Evolutionary conservation across 2,329 filamentous ascomycete genomes (phyloP), one percentile per base, ranked within the genome.

Genomic region (Emmonsiellopsis sp.): DNA sequence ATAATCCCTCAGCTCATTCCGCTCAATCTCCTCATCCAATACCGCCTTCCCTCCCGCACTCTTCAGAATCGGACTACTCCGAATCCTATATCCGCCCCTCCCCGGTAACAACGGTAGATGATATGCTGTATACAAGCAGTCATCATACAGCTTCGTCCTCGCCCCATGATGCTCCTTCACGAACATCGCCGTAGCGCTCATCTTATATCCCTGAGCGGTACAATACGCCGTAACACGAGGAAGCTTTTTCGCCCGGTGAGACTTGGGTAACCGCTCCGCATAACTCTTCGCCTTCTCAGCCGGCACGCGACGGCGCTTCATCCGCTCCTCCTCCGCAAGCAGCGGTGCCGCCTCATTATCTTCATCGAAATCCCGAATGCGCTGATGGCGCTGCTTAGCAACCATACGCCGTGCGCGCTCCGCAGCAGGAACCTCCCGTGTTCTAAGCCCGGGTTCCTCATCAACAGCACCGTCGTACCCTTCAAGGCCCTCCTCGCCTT

Each of bases 101-200:
- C 92, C 93, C 2, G 89, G 86, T 52, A 97, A 76, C 13, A 98
- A 74, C 5, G 93, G 93, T 32, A 96, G 75, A 66, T 96, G 91
- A 69, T 98, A 98, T 47, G 95, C 92, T 30, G 86, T 89, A 67
- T 98, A 98, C 26, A 98, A 76, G 66, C 93, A 98, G 70, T 98
- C 93, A 69, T 98, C 93, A 71, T 98, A 98, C 5, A 97, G 78
- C 72, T 98, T 98, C 11, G 92, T 95, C 71, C 90, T 86, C 1
- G 91, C 92, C 34, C 87, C 85, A 72, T 98, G 93, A 63, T 85
- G 86, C 59, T 88, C 87, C 62, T 87, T 86, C 57, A 96, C 77
- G 67, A 98, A 98, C 35, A 88, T 83, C 11, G 91, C 89, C n/a
- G 90, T 89, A 30, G 85, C 81, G 62, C 87, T 86, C 73, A 95